These are phyloP conservation scores for Gleditsia sinensis DNA, from an alignment of 306 rosid species.

Conservation along the genomic window DNA sequence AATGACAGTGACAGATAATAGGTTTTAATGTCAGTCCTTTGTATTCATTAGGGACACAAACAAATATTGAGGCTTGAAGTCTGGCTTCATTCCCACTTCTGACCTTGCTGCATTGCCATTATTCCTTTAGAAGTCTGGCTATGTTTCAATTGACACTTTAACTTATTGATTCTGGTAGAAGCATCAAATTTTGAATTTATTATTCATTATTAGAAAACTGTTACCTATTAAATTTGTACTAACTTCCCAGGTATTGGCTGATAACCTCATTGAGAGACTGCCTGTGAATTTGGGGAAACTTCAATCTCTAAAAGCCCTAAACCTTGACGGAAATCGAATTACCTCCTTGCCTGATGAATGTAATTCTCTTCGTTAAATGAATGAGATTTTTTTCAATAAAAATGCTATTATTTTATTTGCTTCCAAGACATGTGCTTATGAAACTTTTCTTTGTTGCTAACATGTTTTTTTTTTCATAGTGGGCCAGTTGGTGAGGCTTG, in stretches of 20 bases:
- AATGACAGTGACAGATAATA: neutral
- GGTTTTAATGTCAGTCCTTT: neutral
- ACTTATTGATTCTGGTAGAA: neutral
- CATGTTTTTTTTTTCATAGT: slow-evolving; percentile 49
- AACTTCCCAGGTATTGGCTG: slow-evolving; percentile 65
- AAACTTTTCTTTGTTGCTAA: slow-evolving; percentile 20
- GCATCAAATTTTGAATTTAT: slow-evolving; percentile 4
- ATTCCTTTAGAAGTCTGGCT: slow-evolving; percentile 1
- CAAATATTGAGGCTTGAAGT: neutral
- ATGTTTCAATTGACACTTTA: neutral
- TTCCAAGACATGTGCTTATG: slow-evolving; percentile 10
- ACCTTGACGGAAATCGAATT: slow-evolving; percentile 81
- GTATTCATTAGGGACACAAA: neutral
- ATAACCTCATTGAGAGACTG: slow-evolving; percentile 78
- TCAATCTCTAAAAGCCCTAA: slow-evolving; percentile 78
- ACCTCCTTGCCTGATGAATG: slow-evolving; percentile 97
- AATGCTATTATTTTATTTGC: slow-evolving; percentile 22
- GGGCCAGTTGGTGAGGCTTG: slow-evolving; percentile 96
- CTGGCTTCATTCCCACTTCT: neutral
- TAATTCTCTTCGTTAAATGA: slow-evolving; percentile 62
- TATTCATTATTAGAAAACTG: neutral
- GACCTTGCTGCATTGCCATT: neutral
- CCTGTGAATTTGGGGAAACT: slow-evolving; percentile 93
- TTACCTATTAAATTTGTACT: slow-evolving; percentile 33
- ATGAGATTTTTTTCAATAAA: slow-evolving; percentile 15